Evolutionary conservation across 441 rosid genomes (phyloP).

Genomic region (Theobroma grandiflorum): DNA sequence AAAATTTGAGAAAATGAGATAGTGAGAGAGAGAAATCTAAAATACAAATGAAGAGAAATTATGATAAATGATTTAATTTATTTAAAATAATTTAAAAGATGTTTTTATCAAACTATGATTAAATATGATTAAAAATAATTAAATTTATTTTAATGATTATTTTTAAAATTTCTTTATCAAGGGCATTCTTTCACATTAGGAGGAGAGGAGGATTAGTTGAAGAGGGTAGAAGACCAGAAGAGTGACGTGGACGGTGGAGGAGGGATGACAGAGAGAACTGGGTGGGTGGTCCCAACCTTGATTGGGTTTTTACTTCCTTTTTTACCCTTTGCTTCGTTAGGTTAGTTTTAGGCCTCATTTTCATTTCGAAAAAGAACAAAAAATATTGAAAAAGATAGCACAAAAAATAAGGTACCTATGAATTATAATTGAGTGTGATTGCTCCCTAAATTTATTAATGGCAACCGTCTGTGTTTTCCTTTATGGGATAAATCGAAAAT

Average conservation of each 20-base stretch:
- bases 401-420: neutral
- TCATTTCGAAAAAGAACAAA: neutral
- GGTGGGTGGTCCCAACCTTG: slow-evolving; percentile 5
- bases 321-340: neutral
- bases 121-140: no score
- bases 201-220: slow-evolving; percentile 22
- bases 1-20: no score
- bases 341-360: neutral
- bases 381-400: neutral
- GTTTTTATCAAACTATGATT: no score
- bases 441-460: neutral
- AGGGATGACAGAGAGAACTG: neutral
- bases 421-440: neutral
- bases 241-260: slow-evolving; percentile 33
- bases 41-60: no score
- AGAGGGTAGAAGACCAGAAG: neutral
- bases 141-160: no score
- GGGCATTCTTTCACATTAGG: neutral
- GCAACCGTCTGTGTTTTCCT: no score
- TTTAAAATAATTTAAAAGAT: no score
- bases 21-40: no score
- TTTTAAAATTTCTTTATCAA: no score
- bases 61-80: no score
- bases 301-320: neutral
- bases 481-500: slow-evolving; percentile 10